Base-by-base conservation (phyloP, 345 rosid genomes). In the Anastatica hierochuntica region DNA sequence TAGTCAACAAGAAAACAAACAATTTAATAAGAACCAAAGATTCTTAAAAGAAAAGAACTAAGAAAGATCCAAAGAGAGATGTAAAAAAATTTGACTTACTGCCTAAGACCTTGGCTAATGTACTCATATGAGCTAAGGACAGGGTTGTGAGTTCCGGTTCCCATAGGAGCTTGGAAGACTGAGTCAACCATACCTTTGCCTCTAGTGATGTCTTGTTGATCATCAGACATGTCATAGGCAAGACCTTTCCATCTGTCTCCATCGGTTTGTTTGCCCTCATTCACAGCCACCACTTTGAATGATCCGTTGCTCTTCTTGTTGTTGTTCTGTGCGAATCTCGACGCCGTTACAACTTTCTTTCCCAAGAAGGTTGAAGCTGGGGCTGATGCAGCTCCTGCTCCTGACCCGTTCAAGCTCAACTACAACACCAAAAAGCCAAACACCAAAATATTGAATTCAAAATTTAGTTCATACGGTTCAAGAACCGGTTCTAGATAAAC, bases 161-260 rank as follows among this genome's bases (percentile, higher is more conserved):
- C 75, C 72, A 44, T 50, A 36, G 95, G 98, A 14, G 96, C 98
- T 62, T 92, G 98, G 88, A 88, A 92, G 69, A 92, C 79, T 7
- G 82, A 6, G 74, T 92, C 98, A 18, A 92, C 98, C 88, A 72
- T 14, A 58, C 95, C 96, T 64, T 92, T 88, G 16, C 96, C 98
- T 56, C 96, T 71, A 57, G 90, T 69, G 48, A 92, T 92, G 74
- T 92, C 98, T 70, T 92, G 98, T 49, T 92, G 98, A 67, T 92
- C 96, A 55, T 92, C 96, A 0, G 96, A 92, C 0, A 3, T 34
- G 74, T 92, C 98, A 27, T 31, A 68, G 9, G 57, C 86, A 37
- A 92, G 94, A 2, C 89, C 90, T 14, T 10, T 49, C 98, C 98
- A 92, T 62, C 48, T 76, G 82, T 92, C 98, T 73, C 69, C 68